Percentiles rank a stretch among this genome's conserved stretches.
Conservation (phyloP, 495 filamentous ascomycete species). For the Beverwykella pulmonaria region DNA sequence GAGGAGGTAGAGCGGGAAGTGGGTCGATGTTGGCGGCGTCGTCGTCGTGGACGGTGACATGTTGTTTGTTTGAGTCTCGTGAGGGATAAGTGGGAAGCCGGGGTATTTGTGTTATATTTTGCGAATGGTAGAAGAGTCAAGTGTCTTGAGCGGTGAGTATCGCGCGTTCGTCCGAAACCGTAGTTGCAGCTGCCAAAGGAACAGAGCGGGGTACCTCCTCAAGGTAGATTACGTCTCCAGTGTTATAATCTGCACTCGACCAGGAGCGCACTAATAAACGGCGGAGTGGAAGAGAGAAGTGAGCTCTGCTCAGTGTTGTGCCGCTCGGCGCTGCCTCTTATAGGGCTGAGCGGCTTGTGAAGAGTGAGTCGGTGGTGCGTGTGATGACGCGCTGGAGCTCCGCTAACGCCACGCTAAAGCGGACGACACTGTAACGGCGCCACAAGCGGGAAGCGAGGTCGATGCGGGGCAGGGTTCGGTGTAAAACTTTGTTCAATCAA, state of each 20-base stretch:
- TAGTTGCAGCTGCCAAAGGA: no score
- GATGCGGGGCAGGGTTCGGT: neutral
- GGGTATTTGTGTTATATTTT: neutral
- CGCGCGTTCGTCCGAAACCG: no score
- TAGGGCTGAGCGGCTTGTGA: neutral
- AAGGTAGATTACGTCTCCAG: neutral
- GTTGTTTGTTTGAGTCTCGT: no score
- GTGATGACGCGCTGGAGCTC: neutral
- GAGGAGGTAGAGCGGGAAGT: slow-evolving; percentile 59
- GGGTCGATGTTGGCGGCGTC: slow-evolving; percentile 37
- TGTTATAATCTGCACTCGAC: neutral
- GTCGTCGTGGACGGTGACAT: slow-evolving; percentile 14
- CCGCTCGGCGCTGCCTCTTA: no score
- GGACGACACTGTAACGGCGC: neutral
- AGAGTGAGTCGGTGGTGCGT: neutral
- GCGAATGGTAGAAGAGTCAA: neutral
- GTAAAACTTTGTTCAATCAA: no score
- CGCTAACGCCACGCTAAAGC: neutral
- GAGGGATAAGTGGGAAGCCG: neutral
- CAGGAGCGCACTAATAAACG: neutral
- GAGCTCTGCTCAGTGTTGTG: slow-evolving; percentile 3
- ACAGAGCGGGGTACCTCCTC: slow-evolving; percentile 1
- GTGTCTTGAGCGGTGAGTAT: neutral
- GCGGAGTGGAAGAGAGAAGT: neutral
- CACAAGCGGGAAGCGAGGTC: neutral